phyloP scores from a whole-genome alignment of 805 yeast species.

The Metschnikowia henanensis region DNA sequence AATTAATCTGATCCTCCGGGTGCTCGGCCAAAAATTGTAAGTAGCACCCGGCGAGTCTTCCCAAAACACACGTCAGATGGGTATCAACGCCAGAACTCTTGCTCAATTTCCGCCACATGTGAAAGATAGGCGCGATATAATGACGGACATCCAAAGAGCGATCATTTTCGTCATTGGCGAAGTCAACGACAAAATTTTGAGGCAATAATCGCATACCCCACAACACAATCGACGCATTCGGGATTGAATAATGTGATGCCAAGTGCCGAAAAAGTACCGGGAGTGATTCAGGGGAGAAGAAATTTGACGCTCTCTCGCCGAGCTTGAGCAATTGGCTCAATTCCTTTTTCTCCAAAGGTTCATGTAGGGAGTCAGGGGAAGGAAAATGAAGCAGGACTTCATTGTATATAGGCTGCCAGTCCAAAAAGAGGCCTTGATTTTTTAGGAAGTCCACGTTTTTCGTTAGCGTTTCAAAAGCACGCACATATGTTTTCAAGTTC shows the following conservation, averaged over 20 bases:
- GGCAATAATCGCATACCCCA: conserved; percentile 60
- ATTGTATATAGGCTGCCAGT: conserved; percentile 49
- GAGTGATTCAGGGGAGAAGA: conserved; percentile 50
- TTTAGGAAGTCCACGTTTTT: conserved; percentile 41
- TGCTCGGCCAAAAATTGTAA: conserved; percentile 29
- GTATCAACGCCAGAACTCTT: conserved; percentile 55
- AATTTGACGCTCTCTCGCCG: conserved; percentile 53
- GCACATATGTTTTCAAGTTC: conserved; percentile 58
- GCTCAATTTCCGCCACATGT: conserved; percentile 65
- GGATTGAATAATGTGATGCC: conserved; percentile 51
- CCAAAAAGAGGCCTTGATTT: conserved; percentile 44
- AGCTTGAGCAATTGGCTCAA: conserved; percentile 50
- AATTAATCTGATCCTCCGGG: conserved; percentile 18
- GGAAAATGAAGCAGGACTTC: conserved; percentile 37
- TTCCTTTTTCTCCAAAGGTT: conserved; percentile 47
- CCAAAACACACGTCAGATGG: conserved; percentile 62
- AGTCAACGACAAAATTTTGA: conserved; percentile 27
- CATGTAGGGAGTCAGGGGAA: conserved; percentile 41
- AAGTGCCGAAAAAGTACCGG: conserved; percentile 52
- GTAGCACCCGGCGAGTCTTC: conserved; percentile 55
- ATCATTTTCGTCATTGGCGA: conserved; percentile 22
- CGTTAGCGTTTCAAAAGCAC: conserved; percentile 59
- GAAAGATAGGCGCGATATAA: conserved; percentile 66
- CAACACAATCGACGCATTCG: conserved; percentile 52
- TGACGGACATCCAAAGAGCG: conserved; percentile 45